Evolutionary conservation across 1,139 yeast genomes (phyloP).

Genomic region (Taphrina deformans): DNA sequence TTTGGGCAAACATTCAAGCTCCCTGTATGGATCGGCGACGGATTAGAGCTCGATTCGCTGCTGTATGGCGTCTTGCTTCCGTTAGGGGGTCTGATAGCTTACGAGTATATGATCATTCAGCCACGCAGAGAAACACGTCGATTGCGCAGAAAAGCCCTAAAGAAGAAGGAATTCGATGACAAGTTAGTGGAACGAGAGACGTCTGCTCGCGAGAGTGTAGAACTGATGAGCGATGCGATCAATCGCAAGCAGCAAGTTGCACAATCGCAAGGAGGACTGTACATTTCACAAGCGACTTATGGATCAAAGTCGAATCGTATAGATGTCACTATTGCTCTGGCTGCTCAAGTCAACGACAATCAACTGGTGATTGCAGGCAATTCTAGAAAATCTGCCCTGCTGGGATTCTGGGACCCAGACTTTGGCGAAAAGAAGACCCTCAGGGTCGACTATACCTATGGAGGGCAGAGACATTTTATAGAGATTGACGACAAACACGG

Average conservation of each 20-base stretch:
- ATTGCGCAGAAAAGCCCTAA: neutral
- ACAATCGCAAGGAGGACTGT: constrained; percentile 6
- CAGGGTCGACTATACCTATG: constrained; percentile 28
- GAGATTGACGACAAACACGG: constrained; percentile 35
- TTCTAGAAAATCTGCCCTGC: constrained; percentile 12
- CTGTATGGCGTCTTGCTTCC: constrained; percentile 33
- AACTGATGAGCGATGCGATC: constrained; percentile 20
- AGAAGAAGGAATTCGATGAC: constrained; percentile 12
- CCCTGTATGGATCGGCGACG: constrained; percentile 33
- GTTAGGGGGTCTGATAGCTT: constrained; percentile 23
- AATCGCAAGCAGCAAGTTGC: constrained; percentile 23
- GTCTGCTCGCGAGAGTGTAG: constrained; percentile 25
- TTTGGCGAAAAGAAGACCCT: constrained; percentile 34
- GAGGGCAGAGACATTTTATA: constrained; percentile 30
- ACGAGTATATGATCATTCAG: constrained; percentile 25
- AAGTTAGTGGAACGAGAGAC: constrained; percentile 23
- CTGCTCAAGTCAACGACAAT: constrained; percentile 32
- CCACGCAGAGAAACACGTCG: constrained; percentile 19
- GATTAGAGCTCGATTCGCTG: constrained; percentile 24
- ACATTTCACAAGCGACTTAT: constrained; percentile 6
- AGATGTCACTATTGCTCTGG: constrained; percentile 35
- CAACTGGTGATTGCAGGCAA: constrained; percentile 28
- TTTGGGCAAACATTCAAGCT: constrained; percentile 31
- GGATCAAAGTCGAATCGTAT: constrained; percentile 22
- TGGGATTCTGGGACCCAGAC: constrained; percentile 36